These are phyloP conservation scores for Microbotryum saponariae DNA, from an alignment of 1,284 basidiomycete species.

Conservation along the genomic window DNA sequence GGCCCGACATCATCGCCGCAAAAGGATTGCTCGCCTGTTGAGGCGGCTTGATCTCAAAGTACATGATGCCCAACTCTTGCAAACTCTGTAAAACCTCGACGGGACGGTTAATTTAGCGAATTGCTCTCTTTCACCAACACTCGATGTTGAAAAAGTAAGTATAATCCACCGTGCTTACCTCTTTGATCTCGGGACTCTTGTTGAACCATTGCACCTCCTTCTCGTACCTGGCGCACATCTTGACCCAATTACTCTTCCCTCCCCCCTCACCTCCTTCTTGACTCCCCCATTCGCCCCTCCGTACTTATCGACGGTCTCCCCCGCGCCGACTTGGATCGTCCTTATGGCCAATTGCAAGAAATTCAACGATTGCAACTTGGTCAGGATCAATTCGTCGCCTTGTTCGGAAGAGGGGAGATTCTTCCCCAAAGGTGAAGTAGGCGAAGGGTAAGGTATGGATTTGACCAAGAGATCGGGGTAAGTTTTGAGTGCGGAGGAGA, in stretches of 20 bases:
- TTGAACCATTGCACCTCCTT: conserved; percentile 44
- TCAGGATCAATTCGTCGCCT: conserved; percentile 61
- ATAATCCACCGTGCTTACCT: conserved; percentile 44
- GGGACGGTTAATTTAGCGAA: too few relatives aligned
- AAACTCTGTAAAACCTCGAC: conserved; percentile 46
- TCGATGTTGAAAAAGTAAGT: too few relatives aligned
- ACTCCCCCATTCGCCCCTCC: conserved; percentile 19
- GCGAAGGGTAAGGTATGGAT: conserved; percentile 41
- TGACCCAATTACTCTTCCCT: conserved; percentile 30
- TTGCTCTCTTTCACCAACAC: too few relatives aligned
- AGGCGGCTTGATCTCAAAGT: conserved; percentile 71
- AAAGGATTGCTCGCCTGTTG: conserved; percentile 65
- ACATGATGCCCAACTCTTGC: conserved; percentile 52
- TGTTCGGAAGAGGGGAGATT: conserved; percentile 35
- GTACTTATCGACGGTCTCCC: conserved; percentile 43
- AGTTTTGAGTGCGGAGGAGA: conserved; percentile 52
- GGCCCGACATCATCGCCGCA: conserved; percentile 52
- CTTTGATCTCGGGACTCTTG: conserved; percentile 57
- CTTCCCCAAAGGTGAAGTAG: conserved; percentile 20
- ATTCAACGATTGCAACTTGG: conserved; percentile 65
- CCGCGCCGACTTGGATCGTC: conserved; percentile 68
- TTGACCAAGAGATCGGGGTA: conserved; percentile 46
- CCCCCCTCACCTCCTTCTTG: conserved; percentile 16
- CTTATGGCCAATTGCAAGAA: conserved; percentile 78
- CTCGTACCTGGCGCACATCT: conserved; percentile 31